Evolutionary conservation across 2,329 filamentous ascomycete genomes (phyloP), one percentile per base, ranked within the genome.

Genomic region (Aspergillus sp.): DNA sequence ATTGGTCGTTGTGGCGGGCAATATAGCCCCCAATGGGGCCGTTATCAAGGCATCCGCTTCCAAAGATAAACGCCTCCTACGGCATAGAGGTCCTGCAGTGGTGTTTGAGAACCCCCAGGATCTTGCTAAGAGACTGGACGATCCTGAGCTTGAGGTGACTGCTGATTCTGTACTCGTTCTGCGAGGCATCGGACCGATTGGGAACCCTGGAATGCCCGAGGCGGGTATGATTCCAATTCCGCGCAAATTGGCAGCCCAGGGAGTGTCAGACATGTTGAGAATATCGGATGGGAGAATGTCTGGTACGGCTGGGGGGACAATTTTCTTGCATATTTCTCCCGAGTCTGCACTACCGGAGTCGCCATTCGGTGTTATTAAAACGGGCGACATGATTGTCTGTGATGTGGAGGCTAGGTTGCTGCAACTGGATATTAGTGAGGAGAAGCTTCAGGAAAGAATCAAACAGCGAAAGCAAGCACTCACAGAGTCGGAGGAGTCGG

Each of bases 221-320:
- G 80, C 81, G 1, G 81, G 81, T 0, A 68, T 83, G n/a, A 82
- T 83, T 36, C 81, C 81, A 0, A 80, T 83, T 15, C 81, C 81
- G 0, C 72, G 79, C 15, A 84, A 83, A 60, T 69, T 84, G 3
- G 78, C 73, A 7, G 68, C 68, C 1, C 68, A 76, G 57, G 82
- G 82, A 0, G 80, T 84, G 0, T 75, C 71, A 17, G 82, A 84
- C 64, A 84, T 85, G 82, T 65, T 84, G 32, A 73, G 83, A 1
- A 66, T 85, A 5, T 81, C 78, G 1, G 83, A 85, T 70, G 82
- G 83, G 1, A 72, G 83, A n/a, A 84, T 85, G 81, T 80, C 77
- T 30, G 82, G 83, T 0, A 85, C 82, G 3, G 82, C 83, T 2
- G 83, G 82, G 0, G 82, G 82, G 3, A 84, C 82, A 0, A 82